These are phyloP conservation scores for Thelonectria discophora DNA, from an alignment of 2,329 filamentous ascomycete species.

Conservation along the genomic window DNA sequence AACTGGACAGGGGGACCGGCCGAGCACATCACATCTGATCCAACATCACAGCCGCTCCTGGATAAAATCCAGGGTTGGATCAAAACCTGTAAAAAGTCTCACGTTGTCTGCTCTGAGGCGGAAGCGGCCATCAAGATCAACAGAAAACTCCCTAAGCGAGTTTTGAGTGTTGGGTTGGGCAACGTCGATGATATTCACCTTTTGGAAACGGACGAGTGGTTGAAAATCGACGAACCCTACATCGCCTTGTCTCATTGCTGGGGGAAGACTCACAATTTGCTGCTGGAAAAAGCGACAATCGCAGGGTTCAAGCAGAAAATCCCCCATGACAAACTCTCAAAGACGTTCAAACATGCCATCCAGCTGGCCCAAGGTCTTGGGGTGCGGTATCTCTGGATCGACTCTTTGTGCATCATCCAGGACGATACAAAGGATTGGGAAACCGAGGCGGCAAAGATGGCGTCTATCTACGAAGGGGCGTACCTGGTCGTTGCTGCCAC, in stretches of 20 bases:
- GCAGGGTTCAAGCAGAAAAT: conserved; percentile 33
- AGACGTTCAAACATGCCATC: conserved; percentile 35
- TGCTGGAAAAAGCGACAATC: conserved; percentile 23
- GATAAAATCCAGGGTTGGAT: conserved; percentile 33
- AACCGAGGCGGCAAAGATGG: conserved; percentile 42
- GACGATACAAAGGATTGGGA: conserved; percentile 40
- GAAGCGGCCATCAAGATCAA: conserved; percentile 6
- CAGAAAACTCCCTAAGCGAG: conserved; percentile 31
- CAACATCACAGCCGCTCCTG: conserved; percentile 20
- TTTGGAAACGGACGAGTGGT: conserved; percentile 25
- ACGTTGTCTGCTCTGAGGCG: conserved; percentile 29
- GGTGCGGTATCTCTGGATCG: conserved; percentile 10
- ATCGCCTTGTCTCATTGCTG: conserved; percentile 39
- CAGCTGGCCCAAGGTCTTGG: neutral
- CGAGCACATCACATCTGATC: conserved; percentile 29
- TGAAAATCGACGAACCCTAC: conserved; percentile 22
- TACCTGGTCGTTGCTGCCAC: conserved; percentile 39
- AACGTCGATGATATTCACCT: conserved; percentile 32
- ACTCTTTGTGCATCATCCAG: conserved; percentile 27
- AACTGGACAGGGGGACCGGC: conserved; percentile 25
- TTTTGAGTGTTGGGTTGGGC: conserved; percentile 29
- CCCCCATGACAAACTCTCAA: conserved; percentile 23
- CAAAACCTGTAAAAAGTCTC: conserved; percentile 23
- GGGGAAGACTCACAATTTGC: conserved; percentile 29
- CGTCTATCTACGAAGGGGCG: conserved; percentile 38